phyloP scores from a whole-genome alignment of 2,329 filamentous ascomycete genomes.

The Thelonectria discophora region DNA sequence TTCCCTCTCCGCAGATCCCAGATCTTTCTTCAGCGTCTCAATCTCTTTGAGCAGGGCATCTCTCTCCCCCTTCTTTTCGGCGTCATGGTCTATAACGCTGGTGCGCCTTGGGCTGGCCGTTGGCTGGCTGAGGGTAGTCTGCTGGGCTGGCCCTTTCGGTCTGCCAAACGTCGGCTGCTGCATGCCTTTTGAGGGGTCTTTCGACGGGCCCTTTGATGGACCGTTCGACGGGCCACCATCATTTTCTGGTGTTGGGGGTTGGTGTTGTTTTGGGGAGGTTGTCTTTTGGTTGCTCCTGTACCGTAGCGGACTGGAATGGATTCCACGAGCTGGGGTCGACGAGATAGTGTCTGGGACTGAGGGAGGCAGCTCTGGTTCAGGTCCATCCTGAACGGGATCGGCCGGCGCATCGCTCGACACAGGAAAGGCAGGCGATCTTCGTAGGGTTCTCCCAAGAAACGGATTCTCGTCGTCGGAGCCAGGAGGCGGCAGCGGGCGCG shows the following conservation, averaged over 20 bases:
- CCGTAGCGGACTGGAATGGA: conserved; percentile 66
- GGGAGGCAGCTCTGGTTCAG: conserved; percentile 39
- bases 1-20: conserved; percentile 65
- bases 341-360: conserved; percentile 63
- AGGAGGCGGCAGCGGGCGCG: conserved; percentile 58
- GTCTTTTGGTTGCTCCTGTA: conserved; percentile 51
- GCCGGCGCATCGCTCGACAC: conserved; percentile 21
- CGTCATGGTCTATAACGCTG: conserved; percentile 49
- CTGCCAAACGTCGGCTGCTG: neutral
- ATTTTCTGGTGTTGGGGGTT: conserved; percentile 41
- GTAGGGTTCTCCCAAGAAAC: conserved; percentile 42
- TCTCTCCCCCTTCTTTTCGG: conserved; percentile 60
- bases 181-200: conserved; percentile 9
- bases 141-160: neutral
- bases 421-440: conserved; percentile 46
- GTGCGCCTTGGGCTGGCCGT: conserved; percentile 14
- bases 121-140: neutral
- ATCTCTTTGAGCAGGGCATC: conserved; percentile 66
- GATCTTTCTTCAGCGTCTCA: conserved; percentile 64
- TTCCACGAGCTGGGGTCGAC: conserved; percentile 65
- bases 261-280: conserved; percentile 59
- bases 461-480: conserved; percentile 45
- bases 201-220: too few species aligned
- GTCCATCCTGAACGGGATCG: conserved; percentile 27
- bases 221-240: conserved; percentile 13